These are phyloP conservation scores for Leccinum boreale DNA, from an alignment of 768 basidiomycete genomes.

Conservation along the genomic window DNA sequence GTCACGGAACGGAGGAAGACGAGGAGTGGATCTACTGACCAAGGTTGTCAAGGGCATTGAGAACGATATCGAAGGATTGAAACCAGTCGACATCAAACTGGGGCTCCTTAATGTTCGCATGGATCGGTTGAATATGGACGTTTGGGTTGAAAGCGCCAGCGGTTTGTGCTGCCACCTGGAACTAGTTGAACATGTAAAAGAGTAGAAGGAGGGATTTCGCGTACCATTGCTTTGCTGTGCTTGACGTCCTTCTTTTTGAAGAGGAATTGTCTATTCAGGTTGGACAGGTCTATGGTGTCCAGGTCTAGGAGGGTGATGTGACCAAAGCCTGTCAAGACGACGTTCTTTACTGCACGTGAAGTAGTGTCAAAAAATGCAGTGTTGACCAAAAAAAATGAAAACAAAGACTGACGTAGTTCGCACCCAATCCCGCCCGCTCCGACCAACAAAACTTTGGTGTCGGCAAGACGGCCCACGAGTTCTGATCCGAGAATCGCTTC, in stretches of 20 bases:
- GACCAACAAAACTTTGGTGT: constrained; percentile 78
- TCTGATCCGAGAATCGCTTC: constrained; percentile 78
- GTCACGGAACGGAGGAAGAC: neutral
- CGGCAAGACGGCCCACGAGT: constrained; percentile 55
- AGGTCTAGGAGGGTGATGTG: constrained; percentile 91
- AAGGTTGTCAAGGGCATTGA: constrained; percentile 95
- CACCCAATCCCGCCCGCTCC: constrained; percentile 98
- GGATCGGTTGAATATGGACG: constrained; percentile 82
- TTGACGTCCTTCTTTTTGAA: constrained; percentile 98
- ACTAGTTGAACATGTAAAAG: neutral
- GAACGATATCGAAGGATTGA: constrained; percentile 82
- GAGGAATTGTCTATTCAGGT: constrained; percentile 94
- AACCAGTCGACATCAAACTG: constrained; percentile 93
- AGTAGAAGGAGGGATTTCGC: constrained; percentile 22
- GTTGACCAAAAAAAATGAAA: neutral
- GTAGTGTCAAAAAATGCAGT: neutral
- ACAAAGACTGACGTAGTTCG: constrained; percentile 68
- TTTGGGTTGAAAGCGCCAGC: constrained; percentile 85
- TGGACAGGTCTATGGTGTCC: constrained; percentile 98
- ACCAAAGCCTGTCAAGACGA: constrained; percentile 90
- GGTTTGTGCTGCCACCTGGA: constrained; percentile 77
- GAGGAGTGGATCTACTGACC: constrained; percentile 47
- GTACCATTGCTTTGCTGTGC: constrained; percentile 88
- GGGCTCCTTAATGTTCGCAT: constrained; percentile 93
- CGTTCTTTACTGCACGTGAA: constrained; percentile 78